Conservation (phyloP, 495 filamentous ascomycete species). For the Hamigera avellanea region DNA sequence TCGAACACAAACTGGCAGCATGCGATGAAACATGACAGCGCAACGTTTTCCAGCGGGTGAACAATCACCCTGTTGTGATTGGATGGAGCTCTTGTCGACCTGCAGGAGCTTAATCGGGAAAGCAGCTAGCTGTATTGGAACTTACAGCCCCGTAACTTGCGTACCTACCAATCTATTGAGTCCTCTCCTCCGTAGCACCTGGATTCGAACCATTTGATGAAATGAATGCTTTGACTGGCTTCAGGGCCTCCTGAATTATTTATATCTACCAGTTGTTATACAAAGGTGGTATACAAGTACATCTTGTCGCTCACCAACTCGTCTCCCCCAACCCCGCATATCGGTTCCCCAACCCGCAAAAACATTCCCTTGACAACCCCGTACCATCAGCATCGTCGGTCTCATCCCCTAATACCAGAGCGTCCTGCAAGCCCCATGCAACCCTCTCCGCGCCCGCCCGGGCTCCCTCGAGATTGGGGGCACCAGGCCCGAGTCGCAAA, state of each 20-base stretch:
- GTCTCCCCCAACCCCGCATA: conserved; percentile 8
- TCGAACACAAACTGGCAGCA: no score
- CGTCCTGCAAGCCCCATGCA: conserved; percentile 45
- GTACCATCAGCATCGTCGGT: conserved; percentile 10
- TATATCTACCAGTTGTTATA: not conserved
- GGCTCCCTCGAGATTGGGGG: conserved; percentile 52
- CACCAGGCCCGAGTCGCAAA: conserved; percentile 47
- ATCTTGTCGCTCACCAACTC: not conserved
- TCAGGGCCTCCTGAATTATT: conserved; percentile 39
- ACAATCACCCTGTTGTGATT: no score
- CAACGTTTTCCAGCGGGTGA: no score
- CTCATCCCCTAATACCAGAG: conserved; percentile 19
- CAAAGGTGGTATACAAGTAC: not conserved
- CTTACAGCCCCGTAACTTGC: no score
- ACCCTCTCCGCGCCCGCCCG: conserved; percentile 51
- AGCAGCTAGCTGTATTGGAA: no score
- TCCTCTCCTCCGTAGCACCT: no score
- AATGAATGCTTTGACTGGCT: conserved; percentile 15
- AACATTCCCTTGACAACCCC: conserved; percentile 12
- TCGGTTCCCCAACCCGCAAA: conserved; percentile 19
- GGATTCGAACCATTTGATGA: no score
- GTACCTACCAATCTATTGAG: no score
- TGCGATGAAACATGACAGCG: no score
- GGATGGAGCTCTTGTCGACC: no score
- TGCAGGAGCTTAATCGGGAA: no score